phyloP scores from a whole-genome alignment of 1,284 basidiomycete genomes.

The Marasmius tenuissimus region DNA sequence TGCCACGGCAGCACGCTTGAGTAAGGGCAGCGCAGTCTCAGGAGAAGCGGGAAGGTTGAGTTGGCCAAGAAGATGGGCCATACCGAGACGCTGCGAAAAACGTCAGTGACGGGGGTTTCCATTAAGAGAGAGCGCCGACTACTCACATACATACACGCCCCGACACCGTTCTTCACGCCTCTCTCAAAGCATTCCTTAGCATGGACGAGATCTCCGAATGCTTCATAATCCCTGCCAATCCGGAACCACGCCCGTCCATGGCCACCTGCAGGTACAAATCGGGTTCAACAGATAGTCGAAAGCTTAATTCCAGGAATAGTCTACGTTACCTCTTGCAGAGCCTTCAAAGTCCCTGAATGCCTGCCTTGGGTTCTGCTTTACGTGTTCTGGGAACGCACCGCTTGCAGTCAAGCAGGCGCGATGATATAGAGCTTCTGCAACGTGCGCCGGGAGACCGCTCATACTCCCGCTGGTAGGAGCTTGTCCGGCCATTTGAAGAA shows the following conservation, averaged over 20 bases:
- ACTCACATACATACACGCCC: constrained; percentile 79
- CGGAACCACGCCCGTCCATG: constrained; percentile 83
- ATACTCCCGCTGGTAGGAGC: constrained; percentile 22
- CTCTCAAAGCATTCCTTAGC: constrained; percentile 85
- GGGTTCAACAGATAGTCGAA: background rate
- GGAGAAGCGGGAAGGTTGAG: constrained; percentile 63
- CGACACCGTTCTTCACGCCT: constrained; percentile 70
- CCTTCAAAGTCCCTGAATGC: constrained; percentile 90
- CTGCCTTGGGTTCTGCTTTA: constrained; percentile 68
- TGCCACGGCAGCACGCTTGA: constrained; percentile 76
- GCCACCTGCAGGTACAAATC: constrained; percentile 37
- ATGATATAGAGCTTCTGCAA: constrained; percentile 75
- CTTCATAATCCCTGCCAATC: constrained; percentile 90
- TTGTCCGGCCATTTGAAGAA: constrained; percentile 52
- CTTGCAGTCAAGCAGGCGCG: constrained; percentile 71
- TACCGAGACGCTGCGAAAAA: constrained; percentile 73
- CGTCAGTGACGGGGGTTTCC: constrained; percentile 1
- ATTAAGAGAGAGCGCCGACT: constrained; percentile 1
- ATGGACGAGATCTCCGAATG: constrained; percentile 69
- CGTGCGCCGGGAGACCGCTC: constrained; percentile 42
- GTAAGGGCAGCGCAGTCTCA: constrained; percentile 65
- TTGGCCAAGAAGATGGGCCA: constrained; percentile 89
- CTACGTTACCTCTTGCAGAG: constrained; percentile 55
- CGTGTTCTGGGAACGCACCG: constrained; percentile 62
- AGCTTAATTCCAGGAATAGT: background rate